Percentiles rank a stretch among this genome's conserved stretches.
Evolutionary conservation across 2,329 filamentous ascomycete species (phyloP).

Genomic region (Pochonia chlamydosporia): DNA sequence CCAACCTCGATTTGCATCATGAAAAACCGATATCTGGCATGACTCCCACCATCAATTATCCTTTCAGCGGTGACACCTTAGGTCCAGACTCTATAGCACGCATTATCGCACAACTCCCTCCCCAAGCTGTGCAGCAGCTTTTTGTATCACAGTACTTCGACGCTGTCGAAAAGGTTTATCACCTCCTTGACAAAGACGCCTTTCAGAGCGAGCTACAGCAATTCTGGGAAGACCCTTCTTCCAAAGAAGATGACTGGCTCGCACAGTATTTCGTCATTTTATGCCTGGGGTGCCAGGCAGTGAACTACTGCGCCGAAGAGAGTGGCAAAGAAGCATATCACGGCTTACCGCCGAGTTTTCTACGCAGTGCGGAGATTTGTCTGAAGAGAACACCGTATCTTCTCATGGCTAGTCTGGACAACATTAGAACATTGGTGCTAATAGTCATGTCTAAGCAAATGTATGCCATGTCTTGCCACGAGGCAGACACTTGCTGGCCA

Average conservation of each 20-base stretch:
- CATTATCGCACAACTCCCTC: not conserved
- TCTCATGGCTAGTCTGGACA: conserved; percentile 1
- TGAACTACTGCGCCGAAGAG: conserved; percentile 1
- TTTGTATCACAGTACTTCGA: conserved; percentile 6
- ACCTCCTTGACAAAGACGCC: conserved; percentile 1
- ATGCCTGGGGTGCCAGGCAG: conserved; percentile 5
- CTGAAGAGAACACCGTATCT: conserved; percentile 9
- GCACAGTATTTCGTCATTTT: conserved; percentile 6
- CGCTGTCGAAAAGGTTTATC: conserved; percentile 5
- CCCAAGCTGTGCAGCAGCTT: conserved; percentile 1
- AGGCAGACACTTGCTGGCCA: conserved; percentile 9
- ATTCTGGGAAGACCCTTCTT: conserved; percentile 2
- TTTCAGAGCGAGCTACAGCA: conserved; percentile 2
- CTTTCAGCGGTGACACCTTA: conserved; percentile 2
- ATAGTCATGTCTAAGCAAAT: conserved; percentile 9
- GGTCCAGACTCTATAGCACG: not conserved
- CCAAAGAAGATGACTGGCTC: conserved; percentile 5
- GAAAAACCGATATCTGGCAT: not conserved
- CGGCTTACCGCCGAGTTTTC: conserved; percentile 1
- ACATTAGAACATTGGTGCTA: conserved; percentile 4
- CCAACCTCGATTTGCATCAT: not conserved
- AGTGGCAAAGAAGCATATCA: conserved; percentile 2
- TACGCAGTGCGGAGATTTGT: conserved; percentile 5
- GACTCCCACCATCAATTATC: conserved; percentile 10
- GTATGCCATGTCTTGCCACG: conserved; percentile 9